phyloP scores from a whole-genome alignment of 176 grass and related monocot genomes.

The Panicum miliaceum region DNA sequence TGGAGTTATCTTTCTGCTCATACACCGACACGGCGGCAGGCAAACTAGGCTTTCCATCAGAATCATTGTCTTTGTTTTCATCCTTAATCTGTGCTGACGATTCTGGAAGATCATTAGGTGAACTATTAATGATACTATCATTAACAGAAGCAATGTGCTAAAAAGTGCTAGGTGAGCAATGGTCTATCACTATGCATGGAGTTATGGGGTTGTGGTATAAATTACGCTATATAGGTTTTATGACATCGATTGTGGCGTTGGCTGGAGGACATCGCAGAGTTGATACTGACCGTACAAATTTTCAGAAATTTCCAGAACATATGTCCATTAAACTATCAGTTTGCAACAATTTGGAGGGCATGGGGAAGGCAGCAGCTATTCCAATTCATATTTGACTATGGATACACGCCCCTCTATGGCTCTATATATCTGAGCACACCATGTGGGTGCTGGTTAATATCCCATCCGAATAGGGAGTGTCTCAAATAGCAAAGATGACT shows the following conservation, averaged over 20 bases:
- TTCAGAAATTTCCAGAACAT: neutral
- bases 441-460: neutral
- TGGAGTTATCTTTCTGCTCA: slow-evolving; percentile 67
- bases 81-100: slow-evolving; percentile 91
- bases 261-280: neutral
- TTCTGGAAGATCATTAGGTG: slow-evolving; percentile 57
- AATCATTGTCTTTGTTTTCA: slow-evolving; percentile 73
- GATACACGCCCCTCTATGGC: too few species aligned
- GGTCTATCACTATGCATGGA: neutral
- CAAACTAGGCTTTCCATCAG: slow-evolving; percentile 65
- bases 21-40: slow-evolving; percentile 43
- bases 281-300: neutral
- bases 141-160: slow-evolving; percentile 20
- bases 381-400: too few species aligned
- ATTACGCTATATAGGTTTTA: neutral
- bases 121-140: slow-evolving; percentile 35
- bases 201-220: neutral
- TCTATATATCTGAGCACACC: too few species aligned
- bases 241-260: neutral
- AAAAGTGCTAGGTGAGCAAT: neutral
- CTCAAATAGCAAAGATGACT: neutral
- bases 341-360: neutral
- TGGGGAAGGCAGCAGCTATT: neutral
- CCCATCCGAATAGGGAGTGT: neutral
- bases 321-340: neutral